Base-by-base conservation (phyloP, 495 filamentous ascomycete species). In the Chaetomidium leptoderma region DNA sequence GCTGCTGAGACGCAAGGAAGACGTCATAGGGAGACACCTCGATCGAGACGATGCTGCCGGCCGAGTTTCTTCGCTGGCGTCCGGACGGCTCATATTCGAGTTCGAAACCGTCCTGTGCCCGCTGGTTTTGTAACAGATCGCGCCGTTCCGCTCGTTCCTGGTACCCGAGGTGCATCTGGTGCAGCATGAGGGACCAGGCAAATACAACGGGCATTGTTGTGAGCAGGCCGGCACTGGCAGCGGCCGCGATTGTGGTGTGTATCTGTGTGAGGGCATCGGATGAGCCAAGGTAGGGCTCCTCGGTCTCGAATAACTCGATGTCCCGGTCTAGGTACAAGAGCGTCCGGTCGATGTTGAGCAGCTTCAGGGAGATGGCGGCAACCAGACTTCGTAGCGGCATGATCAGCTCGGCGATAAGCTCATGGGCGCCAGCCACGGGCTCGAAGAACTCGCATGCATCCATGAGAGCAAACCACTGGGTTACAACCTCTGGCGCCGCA, bases 131-230 rank as follows among this genome's bases (percentile, higher is more conserved):
- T 40, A 83, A 74, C n/a, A 81, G 51, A 59, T 88, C 87, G 53
- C 81, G 75, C 30, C 71, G 75, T 46, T 88, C 81, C 44, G 77
- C 81, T 36, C 83, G 75, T 43, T 74, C 73, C 30, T 81, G 72
- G 46, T 83, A 86, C 3, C 78, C 73, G 32, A 85, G 72, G 64
- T 79, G 77, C 75, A 91, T 81, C 7, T 78, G 78, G 60, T 89
- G 77, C n/a, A 90, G 70, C 19, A 95, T 79, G 47, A 91, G 69
- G 10, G 84, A 81, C 91, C 90, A 96, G 9, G 88, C 81, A 53
- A 91, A 86, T 24, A 86, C 76, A 24, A 86, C 82, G 11, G 88
- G 88, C 49, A 79, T 84, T 3, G 85, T 85, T 19, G 79, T 78
- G 21, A 56, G 63, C 10, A 75, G 58, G n/a, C 71, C 72, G 0